Conservation (phyloP, 2,329 filamentous ascomycete species). For the Colletotrichum sp. region DNA sequence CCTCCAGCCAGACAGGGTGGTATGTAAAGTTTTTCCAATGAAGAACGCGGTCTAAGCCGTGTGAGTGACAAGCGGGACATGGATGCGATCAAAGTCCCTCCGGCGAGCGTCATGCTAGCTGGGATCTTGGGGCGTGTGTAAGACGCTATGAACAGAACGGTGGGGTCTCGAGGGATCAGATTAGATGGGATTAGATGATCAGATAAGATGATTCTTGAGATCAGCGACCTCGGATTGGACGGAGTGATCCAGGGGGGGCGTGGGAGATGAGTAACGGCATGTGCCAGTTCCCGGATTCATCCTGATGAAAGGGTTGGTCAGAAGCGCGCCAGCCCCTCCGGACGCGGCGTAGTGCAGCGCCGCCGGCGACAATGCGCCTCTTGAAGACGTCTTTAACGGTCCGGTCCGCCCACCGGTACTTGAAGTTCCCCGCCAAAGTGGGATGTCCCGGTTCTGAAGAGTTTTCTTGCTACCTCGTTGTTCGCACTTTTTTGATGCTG, state of each 20-base stretch:
- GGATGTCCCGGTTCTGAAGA: background rate
- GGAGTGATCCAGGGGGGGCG: background rate
- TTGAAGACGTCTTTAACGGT: background rate
- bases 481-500: background rate
- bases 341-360: background rate
- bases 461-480: background rate
- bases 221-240: conserved; percentile 3
- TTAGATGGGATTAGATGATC: conserved; percentile 22
- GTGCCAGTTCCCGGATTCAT: background rate
- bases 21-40: background rate
- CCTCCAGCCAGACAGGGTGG: background rate
- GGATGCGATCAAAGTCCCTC: background rate
- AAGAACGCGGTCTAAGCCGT: background rate
- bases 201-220: conserved; percentile 11
- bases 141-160: background rate
- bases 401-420: conserved; percentile 8
- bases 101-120: background rate
- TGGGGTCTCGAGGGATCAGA: background rate
- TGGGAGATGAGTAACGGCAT: background rate
- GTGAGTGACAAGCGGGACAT: background rate
- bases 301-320: background rate
- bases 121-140: background rate
- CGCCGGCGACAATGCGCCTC: background rate
- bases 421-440: background rate
- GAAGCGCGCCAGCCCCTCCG: background rate